Percentiles rank a stretch among this genome's conserved stretches.
Conservation (phyloP, 495 filamentous ascomycete species). For the Achaetomiella virescens region DNA sequence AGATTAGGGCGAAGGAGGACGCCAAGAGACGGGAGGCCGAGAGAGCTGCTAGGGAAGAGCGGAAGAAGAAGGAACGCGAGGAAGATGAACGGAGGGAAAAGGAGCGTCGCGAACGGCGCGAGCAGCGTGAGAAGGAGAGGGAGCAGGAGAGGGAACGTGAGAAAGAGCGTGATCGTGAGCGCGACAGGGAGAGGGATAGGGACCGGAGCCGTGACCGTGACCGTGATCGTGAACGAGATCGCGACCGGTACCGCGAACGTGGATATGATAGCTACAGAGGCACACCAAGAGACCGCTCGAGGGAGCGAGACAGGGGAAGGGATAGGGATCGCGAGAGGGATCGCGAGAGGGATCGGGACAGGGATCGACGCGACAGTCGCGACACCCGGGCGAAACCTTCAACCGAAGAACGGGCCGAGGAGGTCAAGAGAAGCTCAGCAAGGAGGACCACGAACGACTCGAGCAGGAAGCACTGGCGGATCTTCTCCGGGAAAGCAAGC, state of each 20-base stretch:
- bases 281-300: constrained; percentile 23
- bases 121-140: constrained; percentile 51
- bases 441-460: constrained; percentile 48
- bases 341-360: constrained; percentile 32
- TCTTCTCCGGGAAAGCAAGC: constrained; percentile 49
- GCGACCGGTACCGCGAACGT: constrained; percentile 20
- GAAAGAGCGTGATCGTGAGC: constrained; percentile 40
- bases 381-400: constrained; percentile 14
- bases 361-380: constrained; percentile 25
- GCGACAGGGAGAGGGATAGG: constrained; percentile 30
- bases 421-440: constrained; percentile 43
- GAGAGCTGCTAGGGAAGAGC: constrained; percentile 51
- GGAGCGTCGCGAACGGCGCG: constrained; percentile 51
- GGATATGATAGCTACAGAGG: constrained; percentile 21
- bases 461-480: constrained; percentile 51
- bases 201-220: constrained; percentile 31
- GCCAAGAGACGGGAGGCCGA: constrained; percentile 55
- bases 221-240: constrained; percentile 28
- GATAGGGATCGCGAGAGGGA: constrained; percentile 30
- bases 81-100: constrained; percentile 56
- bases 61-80: constrained; percentile 47
- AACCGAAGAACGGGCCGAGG: constrained; percentile 26
- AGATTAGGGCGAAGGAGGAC: constrained; percentile 57
- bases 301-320: constrained; percentile 29
- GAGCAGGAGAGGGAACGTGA: constrained; percentile 53